Conservation (phyloP, 208 protist genomes). For the Acanthamoeba castellanii region DNA sequence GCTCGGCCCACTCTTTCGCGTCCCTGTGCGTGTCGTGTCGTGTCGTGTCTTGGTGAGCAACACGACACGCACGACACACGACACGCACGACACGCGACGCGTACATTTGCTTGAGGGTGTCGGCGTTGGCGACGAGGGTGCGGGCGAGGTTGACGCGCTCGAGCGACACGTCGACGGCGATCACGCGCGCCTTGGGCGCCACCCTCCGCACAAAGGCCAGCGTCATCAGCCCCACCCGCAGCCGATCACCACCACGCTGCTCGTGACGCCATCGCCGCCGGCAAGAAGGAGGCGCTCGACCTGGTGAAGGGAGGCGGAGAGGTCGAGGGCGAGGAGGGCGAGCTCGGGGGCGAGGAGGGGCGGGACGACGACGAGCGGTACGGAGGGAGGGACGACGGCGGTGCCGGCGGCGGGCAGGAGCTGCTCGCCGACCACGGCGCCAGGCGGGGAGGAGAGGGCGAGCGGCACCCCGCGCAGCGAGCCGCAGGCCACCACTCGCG, state of each 20-base stretch:
- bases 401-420: background rate
- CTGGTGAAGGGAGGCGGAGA: background rate
- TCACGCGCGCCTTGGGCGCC: background rate
- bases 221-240: slow-evolving; percentile 64
- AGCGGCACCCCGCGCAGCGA: background rate
- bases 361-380: background rate
- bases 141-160: slow-evolving; percentile 24
- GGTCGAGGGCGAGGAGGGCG: slow-evolving; percentile 41
- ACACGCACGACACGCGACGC: background rate
- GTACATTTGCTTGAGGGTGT: slow-evolving; percentile 55
- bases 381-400: background rate
- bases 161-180: slow-evolving; percentile 21
- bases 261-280: background rate
- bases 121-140: slow-evolving; percentile 8
- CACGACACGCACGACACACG: background rate
- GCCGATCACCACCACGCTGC: slow-evolving; percentile 21
- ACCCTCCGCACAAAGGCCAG: background rate
- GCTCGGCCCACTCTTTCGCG: background rate
- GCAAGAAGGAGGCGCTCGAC: background rate
- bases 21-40: background rate
- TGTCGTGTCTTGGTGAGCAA: background rate
- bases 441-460: background rate
- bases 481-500: background rate
- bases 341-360: background rate
- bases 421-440: slow-evolving; percentile 40